Conservation (phyloP, 164 flowering plant genomes). For the Euptelea pleiosperma region DNA sequence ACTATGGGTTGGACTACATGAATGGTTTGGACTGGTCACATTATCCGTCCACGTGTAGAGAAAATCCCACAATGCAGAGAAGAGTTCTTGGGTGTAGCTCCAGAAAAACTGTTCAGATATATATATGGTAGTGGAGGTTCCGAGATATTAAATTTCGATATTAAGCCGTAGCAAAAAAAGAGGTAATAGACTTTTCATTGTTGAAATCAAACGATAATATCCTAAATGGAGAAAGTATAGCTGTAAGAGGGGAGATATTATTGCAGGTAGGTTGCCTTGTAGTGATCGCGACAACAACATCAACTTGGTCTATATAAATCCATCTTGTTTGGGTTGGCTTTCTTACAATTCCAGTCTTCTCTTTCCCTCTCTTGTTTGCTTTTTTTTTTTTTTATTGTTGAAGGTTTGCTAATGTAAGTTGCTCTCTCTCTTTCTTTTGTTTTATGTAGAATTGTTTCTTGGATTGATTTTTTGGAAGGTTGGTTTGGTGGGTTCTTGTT, state of each 20-base stretch:
- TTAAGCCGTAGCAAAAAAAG: background rate
- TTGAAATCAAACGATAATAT: background rate
- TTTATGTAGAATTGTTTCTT: background rate
- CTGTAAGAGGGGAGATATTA: background rate
- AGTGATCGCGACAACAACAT: background rate
- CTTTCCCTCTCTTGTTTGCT: no score
- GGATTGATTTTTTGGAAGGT: background rate
- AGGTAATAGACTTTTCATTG: background rate
- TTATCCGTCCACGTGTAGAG: background rate
- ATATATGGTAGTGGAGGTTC: background rate
- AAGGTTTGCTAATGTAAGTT: slow-evolving; percentile 4
- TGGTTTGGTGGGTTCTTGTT: background rate
- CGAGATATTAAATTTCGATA: background rate
- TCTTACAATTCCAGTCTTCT: no score
- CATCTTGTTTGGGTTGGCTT: background rate
- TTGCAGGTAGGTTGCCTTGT: background rate
- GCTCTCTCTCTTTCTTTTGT: background rate
- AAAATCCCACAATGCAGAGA: background rate
- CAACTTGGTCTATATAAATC: slow-evolving; percentile 1
- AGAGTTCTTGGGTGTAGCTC: background rate
- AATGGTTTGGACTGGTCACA: background rate
- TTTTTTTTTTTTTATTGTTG: background rate
- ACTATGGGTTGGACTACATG: no score
- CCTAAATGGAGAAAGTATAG: background rate
- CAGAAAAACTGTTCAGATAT: background rate